Evolutionary conservation across 2,329 filamentous ascomycete genomes (phyloP).

Genomic region (Malbranchea zuffiana): DNA sequence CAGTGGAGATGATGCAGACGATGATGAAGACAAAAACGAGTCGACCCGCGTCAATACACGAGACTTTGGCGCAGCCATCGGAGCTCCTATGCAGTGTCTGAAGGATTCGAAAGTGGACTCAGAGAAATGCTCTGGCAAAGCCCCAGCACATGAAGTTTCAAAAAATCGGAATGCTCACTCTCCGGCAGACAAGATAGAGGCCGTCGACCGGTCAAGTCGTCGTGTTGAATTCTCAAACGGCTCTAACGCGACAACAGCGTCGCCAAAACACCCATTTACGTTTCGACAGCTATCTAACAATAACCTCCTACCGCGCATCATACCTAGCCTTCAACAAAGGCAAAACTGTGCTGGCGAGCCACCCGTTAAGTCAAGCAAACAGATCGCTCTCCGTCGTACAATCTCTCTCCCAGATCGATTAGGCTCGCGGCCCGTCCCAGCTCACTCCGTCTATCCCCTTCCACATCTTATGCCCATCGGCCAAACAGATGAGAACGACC

Average conservation of each 20-base stretch:
- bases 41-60: background rate
- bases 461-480: slow-evolving; percentile 17
- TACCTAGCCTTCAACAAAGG: slow-evolving; percentile 27
- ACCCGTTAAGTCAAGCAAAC: slow-evolving; percentile 24
- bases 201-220: background rate
- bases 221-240: background rate
- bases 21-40: slow-evolving; percentile 28
- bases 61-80: no score
- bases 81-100: no score
- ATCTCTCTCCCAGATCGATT: slow-evolving; percentile 64
- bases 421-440: slow-evolving; percentile 27
- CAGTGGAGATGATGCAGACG: slow-evolving; percentile 46
- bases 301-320: slow-evolving; percentile 1
- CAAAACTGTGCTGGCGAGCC: slow-evolving; percentile 10
- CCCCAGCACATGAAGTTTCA: no score
- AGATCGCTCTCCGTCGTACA: slow-evolving; percentile 56
- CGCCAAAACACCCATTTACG: background rate
- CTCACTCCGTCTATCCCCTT: slow-evolving; percentile 17
- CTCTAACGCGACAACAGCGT: background rate
- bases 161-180: no score
- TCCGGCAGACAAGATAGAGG: no score
- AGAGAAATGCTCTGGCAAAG: no score
- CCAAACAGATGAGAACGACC: slow-evolving; percentile 22
- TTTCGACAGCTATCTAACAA: slow-evolving; percentile 2
- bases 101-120: no score